phyloP scores from a whole-genome alignment of 2,329 filamentous ascomycete genomes.

The Neonectria sp. region DNA sequence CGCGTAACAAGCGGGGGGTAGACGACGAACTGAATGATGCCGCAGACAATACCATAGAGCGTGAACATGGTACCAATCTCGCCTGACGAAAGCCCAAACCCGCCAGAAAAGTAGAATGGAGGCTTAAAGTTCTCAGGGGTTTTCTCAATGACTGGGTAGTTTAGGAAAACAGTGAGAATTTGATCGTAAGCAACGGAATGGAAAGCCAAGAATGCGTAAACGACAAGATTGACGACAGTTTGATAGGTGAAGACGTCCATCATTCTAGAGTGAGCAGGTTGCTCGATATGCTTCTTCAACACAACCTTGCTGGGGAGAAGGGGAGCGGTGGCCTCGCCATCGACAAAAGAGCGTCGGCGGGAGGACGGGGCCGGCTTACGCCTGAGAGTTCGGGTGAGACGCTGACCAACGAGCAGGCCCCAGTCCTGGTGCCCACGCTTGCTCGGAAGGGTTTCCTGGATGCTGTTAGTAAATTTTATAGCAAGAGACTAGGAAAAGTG shows the following conservation, averaged over 20 bases:
- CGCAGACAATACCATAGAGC: conserved; percentile 83
- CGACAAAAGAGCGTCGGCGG: conserved; percentile 65
- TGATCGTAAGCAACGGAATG: conserved; percentile 91
- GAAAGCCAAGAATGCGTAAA: conserved; percentile 86
- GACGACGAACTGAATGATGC: conserved; percentile 86
- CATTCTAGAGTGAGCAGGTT: conserved; percentile 57
- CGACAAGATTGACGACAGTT: conserved; percentile 80
- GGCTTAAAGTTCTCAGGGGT: conserved; percentile 72
- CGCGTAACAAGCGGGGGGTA: conserved; percentile 83
- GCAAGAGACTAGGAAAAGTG: neutral
- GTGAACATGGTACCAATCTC: conserved; percentile 91
- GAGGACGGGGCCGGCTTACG: conserved; percentile 44
- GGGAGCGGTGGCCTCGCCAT: conserved; percentile 70
- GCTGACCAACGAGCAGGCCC: conserved; percentile 80
- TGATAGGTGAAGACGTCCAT: conserved; percentile 81
- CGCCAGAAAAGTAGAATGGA: conserved; percentile 87
- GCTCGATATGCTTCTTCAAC: conserved; percentile 42
- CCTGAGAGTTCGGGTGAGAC: conserved; percentile 65
- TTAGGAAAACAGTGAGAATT: conserved; percentile 88
- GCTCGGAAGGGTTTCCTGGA: conserved; percentile 84
- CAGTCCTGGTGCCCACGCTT: conserved; percentile 80
- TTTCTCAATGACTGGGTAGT: conserved; percentile 75
- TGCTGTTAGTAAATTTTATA: conserved; percentile 6
- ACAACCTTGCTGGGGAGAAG: conserved; percentile 60
- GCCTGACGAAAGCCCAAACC: conserved; percentile 81